Percentiles rank a stretch among this genome's conserved stretches.
phyloP scores from a whole-genome alignment of 257 asterid species.

The Forsythia suspensa region DNA sequence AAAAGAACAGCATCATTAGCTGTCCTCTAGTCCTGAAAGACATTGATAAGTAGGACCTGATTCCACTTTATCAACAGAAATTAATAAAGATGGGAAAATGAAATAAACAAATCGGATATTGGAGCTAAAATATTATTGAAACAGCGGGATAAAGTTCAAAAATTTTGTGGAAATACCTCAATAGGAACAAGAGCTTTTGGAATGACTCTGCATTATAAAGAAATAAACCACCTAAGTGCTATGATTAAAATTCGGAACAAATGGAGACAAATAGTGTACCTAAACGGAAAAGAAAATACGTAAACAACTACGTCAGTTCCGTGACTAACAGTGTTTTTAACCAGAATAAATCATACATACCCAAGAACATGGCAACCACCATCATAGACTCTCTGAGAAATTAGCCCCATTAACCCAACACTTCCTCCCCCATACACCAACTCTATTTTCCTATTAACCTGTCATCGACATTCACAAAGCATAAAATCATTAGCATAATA shows the following conservation, averaged over 20 bases:
- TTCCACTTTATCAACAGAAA: not conserved
- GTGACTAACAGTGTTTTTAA: not conserved
- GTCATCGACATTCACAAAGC: conserved; percentile 26
- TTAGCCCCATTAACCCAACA: conserved; percentile 91
- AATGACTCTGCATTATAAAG: conserved; percentile 77
- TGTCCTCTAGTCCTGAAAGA: not conserved
- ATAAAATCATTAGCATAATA: conserved; percentile 16
- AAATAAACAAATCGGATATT: too few relatives aligned
- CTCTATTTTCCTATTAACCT: conserved; percentile 86
- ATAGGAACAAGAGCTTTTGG: conserved; percentile 92
- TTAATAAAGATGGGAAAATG: too few relatives aligned
- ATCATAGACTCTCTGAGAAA: conserved; percentile 81
- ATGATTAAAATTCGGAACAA: not conserved
- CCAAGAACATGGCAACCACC: conserved; percentile 99
- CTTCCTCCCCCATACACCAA: conserved; percentile 99
- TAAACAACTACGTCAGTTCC: not conserved
- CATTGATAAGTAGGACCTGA: not conserved
- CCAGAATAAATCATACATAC: conserved; percentile 33
- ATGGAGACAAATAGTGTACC: not conserved
- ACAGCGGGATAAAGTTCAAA: not conserved
- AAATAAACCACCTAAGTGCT: conserved; percentile 15
- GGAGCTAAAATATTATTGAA: not conserved
- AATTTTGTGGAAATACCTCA: conserved; percentile 59
- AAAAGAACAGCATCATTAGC: not conserved
- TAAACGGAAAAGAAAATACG: not conserved